Conservation (phyloP, 345 rosid genomes). For the Passiflora organensis region DNA sequence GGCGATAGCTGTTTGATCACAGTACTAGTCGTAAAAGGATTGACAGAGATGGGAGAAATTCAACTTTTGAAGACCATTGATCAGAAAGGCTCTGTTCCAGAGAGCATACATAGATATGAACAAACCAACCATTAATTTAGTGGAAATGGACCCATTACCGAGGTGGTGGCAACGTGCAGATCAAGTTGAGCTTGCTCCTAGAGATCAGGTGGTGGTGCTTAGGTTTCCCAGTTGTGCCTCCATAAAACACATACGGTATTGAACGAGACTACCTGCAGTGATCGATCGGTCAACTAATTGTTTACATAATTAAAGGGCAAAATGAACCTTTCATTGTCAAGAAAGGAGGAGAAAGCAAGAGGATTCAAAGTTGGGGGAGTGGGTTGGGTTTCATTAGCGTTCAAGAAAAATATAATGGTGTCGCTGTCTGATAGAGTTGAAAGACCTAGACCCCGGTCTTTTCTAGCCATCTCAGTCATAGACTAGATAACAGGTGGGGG, state of each 20-base stretch:
- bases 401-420: background rate
- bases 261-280: too few relatives aligned
- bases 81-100: constrained; percentile 7
- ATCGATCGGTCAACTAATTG: too few relatives aligned
- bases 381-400: background rate
- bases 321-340: too few relatives aligned
- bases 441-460: too few relatives aligned
- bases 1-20: constrained; percentile 12
- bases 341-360: too few relatives aligned
- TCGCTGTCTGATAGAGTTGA: background rate
- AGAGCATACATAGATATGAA: background rate
- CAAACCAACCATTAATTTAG: too few relatives aligned
- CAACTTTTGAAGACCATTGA: constrained; percentile 7
- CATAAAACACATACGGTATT: too few relatives aligned
- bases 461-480: background rate
- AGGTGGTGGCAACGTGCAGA: constrained; percentile 17
- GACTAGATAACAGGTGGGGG: too few relatives aligned
- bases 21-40: background rate
- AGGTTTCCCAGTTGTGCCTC: too few relatives aligned
- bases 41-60: constrained; percentile 10
- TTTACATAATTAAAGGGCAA: too few relatives aligned
- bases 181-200: constrained; percentile 5
- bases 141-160: constrained; percentile 16
- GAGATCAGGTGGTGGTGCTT: background rate
- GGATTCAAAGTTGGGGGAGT: too few relatives aligned